Base-by-base conservation (phyloP, 2,329 filamentous ascomycete species). In the Pseudogymnoascus sp. region DNA sequence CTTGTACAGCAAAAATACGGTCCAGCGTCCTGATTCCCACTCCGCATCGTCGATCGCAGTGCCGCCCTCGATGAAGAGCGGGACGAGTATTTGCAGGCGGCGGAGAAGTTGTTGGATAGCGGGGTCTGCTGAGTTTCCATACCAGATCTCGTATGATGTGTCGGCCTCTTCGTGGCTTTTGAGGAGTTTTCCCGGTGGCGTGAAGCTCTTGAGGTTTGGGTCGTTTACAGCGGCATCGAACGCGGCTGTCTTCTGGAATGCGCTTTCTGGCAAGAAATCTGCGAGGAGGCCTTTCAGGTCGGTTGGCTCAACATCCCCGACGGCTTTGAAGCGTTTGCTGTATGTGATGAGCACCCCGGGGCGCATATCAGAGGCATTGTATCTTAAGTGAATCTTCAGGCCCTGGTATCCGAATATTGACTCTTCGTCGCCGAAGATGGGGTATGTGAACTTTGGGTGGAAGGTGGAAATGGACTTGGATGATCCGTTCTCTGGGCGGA, bases 21-120 rank as follows among this genome's bases (percentile, higher is more conserved):
- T 92, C 94, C 94, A 99, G 69, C 93, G 84, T 64, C 92, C 84
- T 18, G 87, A 75, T 0, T 85, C 87, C 80, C 85, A 87, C 65
- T 92, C 88, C 0, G 87, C 82, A 60, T 89, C 82, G 13, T 83
- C 65, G 52, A 97, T 86, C 37, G 85, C 85, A 4, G 85, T 89
- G n/a, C 92, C 94, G 29, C 90, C 94, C 74, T 99, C 95, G 65
- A 99, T 97, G 73, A 92, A 95, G 64, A 97, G 80, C 13, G 90
- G 85, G 4, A 92, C 84, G 36, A 96, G 79, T 61, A 97, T 85
- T 75, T 96, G 92, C 66, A 95, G 83, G 60, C 92, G 90, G 64
- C 85, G 85, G 69, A 96, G 79, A 39, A 97, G 78, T 69, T 87
- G 81, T 70, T 84, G 83, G 42, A 95, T 85, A 13, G 80, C 80